phyloP scores from a whole-genome alignment of 108 stramenopile species.

The Cyclostephanos invisitatus region DNA sequence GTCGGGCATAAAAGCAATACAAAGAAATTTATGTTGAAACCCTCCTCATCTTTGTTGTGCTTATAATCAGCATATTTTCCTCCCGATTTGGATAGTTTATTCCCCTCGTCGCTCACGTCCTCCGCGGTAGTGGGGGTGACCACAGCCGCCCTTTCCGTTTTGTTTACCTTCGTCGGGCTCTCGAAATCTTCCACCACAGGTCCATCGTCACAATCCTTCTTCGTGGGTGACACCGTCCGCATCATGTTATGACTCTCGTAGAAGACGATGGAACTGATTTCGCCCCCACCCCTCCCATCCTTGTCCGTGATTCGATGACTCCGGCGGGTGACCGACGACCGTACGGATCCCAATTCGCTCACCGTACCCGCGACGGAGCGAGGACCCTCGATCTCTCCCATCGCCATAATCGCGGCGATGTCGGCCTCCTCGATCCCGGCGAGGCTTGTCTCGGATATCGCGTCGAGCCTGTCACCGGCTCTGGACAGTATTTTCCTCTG shows the following conservation, averaged over 20 bases:
- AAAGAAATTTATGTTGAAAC: conserved; percentile 32
- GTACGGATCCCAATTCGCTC: neutral
- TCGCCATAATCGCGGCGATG: neutral
- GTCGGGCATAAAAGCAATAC: conserved; percentile 36
- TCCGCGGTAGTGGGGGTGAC: neutral
- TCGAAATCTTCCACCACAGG: neutral
- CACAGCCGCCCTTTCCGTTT: neutral
- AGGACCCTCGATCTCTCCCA: neutral
- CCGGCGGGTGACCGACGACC: neutral
- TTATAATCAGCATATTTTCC: neutral
- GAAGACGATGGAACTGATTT: conserved; percentile 2
- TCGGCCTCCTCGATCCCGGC: conserved; percentile 4
- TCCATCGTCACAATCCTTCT: neutral
- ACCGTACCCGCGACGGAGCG: neutral
- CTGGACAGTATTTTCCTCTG: conserved; percentile 7
- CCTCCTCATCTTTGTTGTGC: neutral
- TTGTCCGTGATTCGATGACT: neutral
- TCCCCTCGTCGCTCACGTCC: neutral
- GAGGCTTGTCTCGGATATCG: conserved; percentile 9
- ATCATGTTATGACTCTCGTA: conserved; percentile 3
- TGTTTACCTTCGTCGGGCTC: neutral
- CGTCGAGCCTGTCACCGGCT: neutral
- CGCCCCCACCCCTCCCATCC: neutral
- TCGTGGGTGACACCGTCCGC: neutral
- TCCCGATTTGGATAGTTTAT: neutral